Base-by-base conservation (phyloP, 2,329 filamentous ascomycete species). In the Sarocladium oryzae region DNA sequence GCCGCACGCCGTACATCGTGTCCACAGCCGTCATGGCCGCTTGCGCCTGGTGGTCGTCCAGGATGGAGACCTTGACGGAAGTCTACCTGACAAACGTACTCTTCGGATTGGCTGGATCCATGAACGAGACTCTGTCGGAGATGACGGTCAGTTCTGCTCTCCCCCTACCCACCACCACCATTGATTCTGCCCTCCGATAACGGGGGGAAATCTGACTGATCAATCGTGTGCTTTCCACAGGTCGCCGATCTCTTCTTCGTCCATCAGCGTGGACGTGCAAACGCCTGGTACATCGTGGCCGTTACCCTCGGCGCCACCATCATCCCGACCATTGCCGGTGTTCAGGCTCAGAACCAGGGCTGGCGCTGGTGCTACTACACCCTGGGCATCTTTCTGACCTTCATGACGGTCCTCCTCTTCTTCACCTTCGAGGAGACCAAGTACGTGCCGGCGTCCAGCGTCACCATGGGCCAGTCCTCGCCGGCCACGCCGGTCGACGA, bases 201-300 rank as follows among this genome's bases (percentile, higher is more conserved):
- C n/a, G n/a, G n/a, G n/a, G n/a, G n/a, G n/a, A n/a, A n/a, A 28
- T 65, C 0, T 59, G 28, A 13, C 62, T 10, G 69, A 68, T 0
- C 51, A 6, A 69, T 67, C 43, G 67, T 71, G 53, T 61, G 64
- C 1, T 63, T 68, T 32, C 65, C 61, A 4, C 66, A 69, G 38
- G 65, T 71, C 23, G 57, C 60, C 6, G 65, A 68, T 53, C 37
- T 67, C 1, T 65, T 65, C 54, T 64, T 64, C 38, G 56, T 64
- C 0, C 63, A 66, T 33, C 57, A 65, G 16, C 40, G 40, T 26
- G 40, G 40, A 26, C 24, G 21, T 8, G 40, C 40, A 20, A 43
- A 43, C 23, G 40, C 21, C 3, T 26, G 21, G 21, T 43, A 43
- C 16, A 26, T 43, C 16, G 40, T 43, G 5, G 11, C 23, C 21